These are phyloP conservation scores for Schizonepeta tenuifolia DNA, from an alignment of 257 asterid species.

Conservation along the genomic window DNA sequence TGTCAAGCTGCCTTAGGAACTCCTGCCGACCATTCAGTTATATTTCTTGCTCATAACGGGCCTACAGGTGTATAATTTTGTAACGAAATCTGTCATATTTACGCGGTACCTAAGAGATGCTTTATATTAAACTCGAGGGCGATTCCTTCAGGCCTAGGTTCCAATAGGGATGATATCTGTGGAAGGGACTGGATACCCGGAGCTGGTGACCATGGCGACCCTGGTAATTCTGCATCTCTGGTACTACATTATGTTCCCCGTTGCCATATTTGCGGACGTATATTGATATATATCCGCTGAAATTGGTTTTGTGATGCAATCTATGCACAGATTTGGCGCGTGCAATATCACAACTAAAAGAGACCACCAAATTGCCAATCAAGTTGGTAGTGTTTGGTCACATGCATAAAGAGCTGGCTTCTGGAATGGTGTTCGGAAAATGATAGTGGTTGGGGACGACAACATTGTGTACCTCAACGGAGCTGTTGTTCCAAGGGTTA, in stretches of 20 bases:
- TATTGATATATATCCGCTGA: neutral
- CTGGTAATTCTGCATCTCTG: conserved; percentile 56
- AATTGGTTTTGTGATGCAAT: neutral
- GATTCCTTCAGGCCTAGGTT: conserved; percentile 69
- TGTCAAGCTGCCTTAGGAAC: conserved; percentile 65
- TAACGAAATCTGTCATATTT: conserved; percentile 6
- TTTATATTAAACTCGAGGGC: conserved; percentile 20
- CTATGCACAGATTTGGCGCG: conserved; percentile 72
- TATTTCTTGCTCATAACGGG: conserved; percentile 95
- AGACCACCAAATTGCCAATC: conserved; percentile 48
- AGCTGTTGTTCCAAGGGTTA: conserved; percentile 84
- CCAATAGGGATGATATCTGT: conserved; percentile 75
- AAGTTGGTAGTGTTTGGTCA: conserved; percentile 95
- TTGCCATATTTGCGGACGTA: neutral
- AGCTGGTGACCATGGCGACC: conserved; percentile 95
- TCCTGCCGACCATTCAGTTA: conserved; percentile 68
- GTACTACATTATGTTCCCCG: neutral
- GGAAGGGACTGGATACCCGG: conserved; percentile 80
- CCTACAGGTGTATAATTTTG: conserved; percentile 65
- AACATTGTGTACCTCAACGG: conserved; percentile 72
- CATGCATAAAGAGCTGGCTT: conserved; percentile 83
- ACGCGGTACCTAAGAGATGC: conserved; percentile 24
- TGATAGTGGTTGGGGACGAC: conserved; percentile 78
- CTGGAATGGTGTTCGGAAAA: conserved; percentile 73
- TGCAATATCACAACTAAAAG: conserved; percentile 70